Evolutionary conservation across 1,284 basidiomycete species (phyloP), one percentile per base, ranked within the genome.

Genomic region (Irpex rosettiformis): DNA sequence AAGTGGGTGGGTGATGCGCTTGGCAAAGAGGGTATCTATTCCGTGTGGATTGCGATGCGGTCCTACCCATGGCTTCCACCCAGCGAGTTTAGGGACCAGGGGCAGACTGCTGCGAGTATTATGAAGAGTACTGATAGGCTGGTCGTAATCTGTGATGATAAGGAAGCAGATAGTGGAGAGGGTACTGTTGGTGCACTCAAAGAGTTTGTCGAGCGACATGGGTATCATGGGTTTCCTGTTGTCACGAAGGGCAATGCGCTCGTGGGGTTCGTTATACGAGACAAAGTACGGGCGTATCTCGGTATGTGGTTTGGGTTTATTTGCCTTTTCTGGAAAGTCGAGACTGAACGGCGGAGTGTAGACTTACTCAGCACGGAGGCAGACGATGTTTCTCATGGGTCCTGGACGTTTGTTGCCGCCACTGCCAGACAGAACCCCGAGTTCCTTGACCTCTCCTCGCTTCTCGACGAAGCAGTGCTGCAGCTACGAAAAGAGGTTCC

Each of bases 1-100:
- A 91, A 91, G 75, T 89, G 84, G 84, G 84, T 89, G 8, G 88
- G 81, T 4, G 88, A 91, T 68, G 86, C 85, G 11, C 77, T 88
- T 55, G 85, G 84, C 3, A 82, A 81, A 63, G 85, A 88, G 65
- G 88, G 88, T n/a, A 88, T 89, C 48, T 90, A 89, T 65, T 72
- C 84, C 33, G 80, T 80, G n/a, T 89, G 86, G 86, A 89, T 89
- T 59, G 82, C 85, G 7, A 80, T 89, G 77, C 78, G 83, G 52
- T 77, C 78, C 33, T 91, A 91, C 66, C 87, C 89, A 0, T 91
- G 88, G 85, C 75, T 91, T 3, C 83, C 86, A n/a, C 82, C 85
- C 29, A 76, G 80, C 29, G 84, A 89, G 60, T 88, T 84, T 68
- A 81, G 83, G 42, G 86, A 89, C 65, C 75, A 78, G 47, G 85